Conservation (phyloP, 1,139 yeast genomes). For the Williopsis jadinii region DNA sequence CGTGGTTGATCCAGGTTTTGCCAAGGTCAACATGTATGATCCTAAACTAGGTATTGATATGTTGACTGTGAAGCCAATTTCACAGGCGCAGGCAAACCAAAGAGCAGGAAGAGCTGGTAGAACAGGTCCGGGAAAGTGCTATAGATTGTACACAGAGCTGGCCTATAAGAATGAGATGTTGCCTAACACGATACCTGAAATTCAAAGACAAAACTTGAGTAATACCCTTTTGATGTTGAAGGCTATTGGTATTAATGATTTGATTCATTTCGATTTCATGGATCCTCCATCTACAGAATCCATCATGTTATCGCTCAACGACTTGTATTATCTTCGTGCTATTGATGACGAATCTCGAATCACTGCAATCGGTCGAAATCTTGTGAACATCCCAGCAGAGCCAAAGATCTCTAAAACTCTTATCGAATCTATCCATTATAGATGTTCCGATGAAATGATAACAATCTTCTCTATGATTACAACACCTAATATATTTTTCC, state of each 20-base stretch:
- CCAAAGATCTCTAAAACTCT: slow-evolving; percentile 84
- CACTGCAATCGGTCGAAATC: slow-evolving; percentile 67
- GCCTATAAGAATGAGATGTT: slow-evolving; percentile 82
- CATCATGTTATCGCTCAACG: slow-evolving; percentile 74
- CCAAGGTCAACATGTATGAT: slow-evolving; percentile 78
- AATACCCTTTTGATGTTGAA: slow-evolving; percentile 83
- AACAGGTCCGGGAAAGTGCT: slow-evolving; percentile 94
- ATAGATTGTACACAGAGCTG: slow-evolving; percentile 79
- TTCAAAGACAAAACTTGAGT: slow-evolving; percentile 83
- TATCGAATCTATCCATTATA: slow-evolving; percentile 63
- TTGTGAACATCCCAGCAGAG: slow-evolving; percentile 96
- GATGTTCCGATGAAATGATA: slow-evolving; percentile 77
- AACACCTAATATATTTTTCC: slow-evolving; percentile 74
- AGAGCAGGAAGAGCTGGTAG: slow-evolving; percentile 97
- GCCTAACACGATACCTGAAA: slow-evolving; percentile 83
- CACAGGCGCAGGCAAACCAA: slow-evolving; percentile 92
- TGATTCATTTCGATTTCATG: slow-evolving; percentile 21
- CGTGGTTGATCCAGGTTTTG: slow-evolving; percentile 92
- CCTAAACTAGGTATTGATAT: slow-evolving; percentile 91
- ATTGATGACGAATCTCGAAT: slow-evolving; percentile 72
- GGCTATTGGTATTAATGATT: slow-evolving; percentile 80
- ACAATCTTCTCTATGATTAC: slow-evolving; percentile 89
- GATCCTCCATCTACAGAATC: slow-evolving; percentile 85
- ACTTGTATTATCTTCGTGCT: slow-evolving; percentile 75
- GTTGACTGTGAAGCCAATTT: slow-evolving; percentile 77